Conservation (phyloP, 257 asterid species). For the Verbascum thapsus region DNA sequence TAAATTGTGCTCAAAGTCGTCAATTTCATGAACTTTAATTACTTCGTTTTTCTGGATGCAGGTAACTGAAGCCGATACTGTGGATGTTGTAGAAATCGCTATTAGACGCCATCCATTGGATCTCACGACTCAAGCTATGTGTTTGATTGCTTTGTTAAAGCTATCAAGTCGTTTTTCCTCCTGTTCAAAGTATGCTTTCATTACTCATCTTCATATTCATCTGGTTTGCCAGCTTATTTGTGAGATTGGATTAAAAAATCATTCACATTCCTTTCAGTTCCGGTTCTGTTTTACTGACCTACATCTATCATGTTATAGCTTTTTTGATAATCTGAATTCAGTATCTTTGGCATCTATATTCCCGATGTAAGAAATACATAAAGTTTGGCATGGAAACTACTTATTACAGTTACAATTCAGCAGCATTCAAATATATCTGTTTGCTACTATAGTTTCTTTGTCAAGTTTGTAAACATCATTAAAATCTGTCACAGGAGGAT, state of each 20-base stretch:
- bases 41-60: constrained; percentile 45
- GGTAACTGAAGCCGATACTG: constrained; percentile 93
- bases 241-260: constrained; percentile 4
- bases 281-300: constrained; percentile 7
- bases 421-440: neutral
- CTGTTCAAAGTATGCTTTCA: constrained; percentile 69
- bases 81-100: constrained; percentile 81
- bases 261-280: constrained; percentile 2
- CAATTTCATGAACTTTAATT: constrained; percentile 24
- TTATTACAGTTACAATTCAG: neutral
- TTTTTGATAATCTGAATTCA: constrained; percentile 10
- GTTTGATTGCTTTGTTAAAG: constrained; percentile 87
- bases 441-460: constrained; percentile 15
- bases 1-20: constrained; percentile 24
- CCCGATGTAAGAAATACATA: constrained; percentile 3
- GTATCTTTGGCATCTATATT: constrained; percentile 15
- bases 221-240: constrained; percentile 16
- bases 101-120: constrained; percentile 61
- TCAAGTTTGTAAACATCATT: constrained; percentile 17
- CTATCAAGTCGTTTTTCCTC: constrained; percentile 89
- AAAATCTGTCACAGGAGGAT: constrained; percentile 63
- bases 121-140: constrained; percentile 87
- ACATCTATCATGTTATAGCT: constrained; percentile 17
- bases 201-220: constrained; percentile 25
- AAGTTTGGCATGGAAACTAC: constrained; percentile 2